phyloP scores from a whole-genome alignment of 2,329 filamentous ascomycete species.

The Pestalotiopsis sp. region DNA sequence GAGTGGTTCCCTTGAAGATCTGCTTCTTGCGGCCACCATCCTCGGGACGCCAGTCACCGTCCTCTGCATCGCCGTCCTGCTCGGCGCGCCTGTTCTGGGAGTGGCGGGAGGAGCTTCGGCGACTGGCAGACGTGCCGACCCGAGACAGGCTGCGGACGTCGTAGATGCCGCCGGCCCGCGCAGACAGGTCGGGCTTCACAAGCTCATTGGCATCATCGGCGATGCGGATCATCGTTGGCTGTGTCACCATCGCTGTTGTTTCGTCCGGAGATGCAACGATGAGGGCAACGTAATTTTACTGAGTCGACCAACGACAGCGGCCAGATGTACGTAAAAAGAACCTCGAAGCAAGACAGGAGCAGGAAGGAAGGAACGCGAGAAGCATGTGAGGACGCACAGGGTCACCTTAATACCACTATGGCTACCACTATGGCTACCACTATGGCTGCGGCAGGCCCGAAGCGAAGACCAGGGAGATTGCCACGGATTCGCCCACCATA shows the following conservation, averaged over 20 bases:
- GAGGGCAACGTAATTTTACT: neutral
- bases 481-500: neutral
- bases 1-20: constrained; percentile 34
- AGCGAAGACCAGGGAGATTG: neutral
- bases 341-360: neutral
- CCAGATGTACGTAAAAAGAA: constrained; percentile 1
- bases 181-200: constrained; percentile 21
- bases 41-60: constrained; percentile 32
- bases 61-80: constrained; percentile 28
- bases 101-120: constrained; percentile 23
- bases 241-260: constrained; percentile 20
- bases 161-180: constrained; percentile 31
- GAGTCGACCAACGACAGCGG: neutral
- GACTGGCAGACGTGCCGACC: constrained; percentile 18
- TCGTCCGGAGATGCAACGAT: neutral
- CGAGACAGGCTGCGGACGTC: constrained; percentile 20
- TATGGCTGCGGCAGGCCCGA: neutral
- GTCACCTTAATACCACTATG: neutral
- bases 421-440: neutral
- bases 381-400: neutral
- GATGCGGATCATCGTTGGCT: constrained; percentile 26
- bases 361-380: neutral
- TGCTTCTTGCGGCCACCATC: constrained; percentile 35
- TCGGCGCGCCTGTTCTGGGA: constrained; percentile 23
- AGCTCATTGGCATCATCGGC: constrained; percentile 24